Evolutionary conservation across 441 rosid genomes (phyloP).

Genomic region (Macaranga tanarius): DNA sequence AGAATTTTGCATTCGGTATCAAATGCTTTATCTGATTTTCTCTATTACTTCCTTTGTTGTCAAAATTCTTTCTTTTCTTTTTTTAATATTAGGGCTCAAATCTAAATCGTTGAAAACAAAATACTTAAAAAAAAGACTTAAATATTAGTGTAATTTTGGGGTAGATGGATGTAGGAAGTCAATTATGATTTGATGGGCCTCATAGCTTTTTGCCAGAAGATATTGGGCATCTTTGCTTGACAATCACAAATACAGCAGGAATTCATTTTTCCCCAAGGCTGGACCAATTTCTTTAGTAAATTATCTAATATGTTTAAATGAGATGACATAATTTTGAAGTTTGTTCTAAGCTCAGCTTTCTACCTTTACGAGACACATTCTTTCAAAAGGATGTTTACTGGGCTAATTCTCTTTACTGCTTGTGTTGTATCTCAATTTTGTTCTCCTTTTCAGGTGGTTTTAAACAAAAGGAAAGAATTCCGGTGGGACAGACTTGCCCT

Average conservation of each 20-base stretch:
- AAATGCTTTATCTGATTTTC: constrained; percentile 16
- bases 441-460: constrained; percentile 56
- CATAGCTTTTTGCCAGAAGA: constrained; percentile 3
- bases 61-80: too few species aligned
- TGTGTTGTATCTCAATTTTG: constrained; percentile 1
- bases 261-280: background rate
- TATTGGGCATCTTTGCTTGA: background rate
- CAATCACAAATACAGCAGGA: background rate
- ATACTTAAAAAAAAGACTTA: background rate
- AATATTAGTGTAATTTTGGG: constrained; percentile 2
- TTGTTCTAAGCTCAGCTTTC: background rate
- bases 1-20: constrained; percentile 77
- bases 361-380: too few species aligned
- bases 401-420: background rate
- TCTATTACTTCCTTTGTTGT: background rate
- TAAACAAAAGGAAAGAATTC: constrained; percentile 78
- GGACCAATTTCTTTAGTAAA: background rate
- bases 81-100: too few species aligned
- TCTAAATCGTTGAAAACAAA: background rate
- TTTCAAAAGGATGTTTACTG: background rate
- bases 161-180: background rate
- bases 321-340: background rate
- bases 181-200: constrained; percentile 3
- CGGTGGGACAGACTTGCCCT: constrained; percentile 80
- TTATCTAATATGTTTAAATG: background rate